A percentile compares a stretch with the other conserved stretches of the same genome.
These are phyloP conservation scores for Penicillium pancosmium DNA, from an alignment of 495 filamentous ascomycete species.

Conservation along the genomic window DNA sequence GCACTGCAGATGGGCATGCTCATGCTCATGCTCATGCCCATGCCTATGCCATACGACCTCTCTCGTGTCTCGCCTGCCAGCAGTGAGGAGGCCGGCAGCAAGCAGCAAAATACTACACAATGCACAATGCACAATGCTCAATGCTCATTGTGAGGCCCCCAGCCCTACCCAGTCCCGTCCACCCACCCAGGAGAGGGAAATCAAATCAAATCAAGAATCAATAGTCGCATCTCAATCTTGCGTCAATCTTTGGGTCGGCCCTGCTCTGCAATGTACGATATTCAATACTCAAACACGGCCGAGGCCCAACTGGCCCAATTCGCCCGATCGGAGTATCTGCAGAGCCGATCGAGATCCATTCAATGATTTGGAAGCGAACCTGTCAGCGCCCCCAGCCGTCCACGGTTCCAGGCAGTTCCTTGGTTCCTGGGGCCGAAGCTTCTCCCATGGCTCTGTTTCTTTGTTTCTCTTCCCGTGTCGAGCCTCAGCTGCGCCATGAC, in stretches of 20 bases:
- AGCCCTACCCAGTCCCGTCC: background rate
- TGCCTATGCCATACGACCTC: background rate
- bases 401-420: slow-evolving; percentile 12
- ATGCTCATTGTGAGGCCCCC: background rate
- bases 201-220: background rate
- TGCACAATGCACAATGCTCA: slow-evolving; percentile 1
- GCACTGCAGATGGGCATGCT: too few species aligned
- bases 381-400: background rate
- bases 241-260: background rate
- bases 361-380: slow-evolving; percentile 10
- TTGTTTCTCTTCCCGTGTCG: background rate
- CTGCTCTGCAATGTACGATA: background rate
- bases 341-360: slow-evolving; percentile 16
- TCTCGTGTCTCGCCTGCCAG: slow-evolving; percentile 21
- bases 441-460: background rate
- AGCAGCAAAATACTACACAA: background rate
- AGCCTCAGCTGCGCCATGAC: background rate
- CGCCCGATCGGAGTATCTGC: background rate
- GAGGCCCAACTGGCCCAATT: background rate
- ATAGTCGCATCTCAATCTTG: background rate
- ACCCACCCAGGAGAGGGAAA: background rate
- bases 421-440: slow-evolving; percentile 13
- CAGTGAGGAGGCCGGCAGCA: slow-evolving; percentile 12
- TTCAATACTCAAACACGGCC: background rate
- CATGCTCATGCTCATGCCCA: background rate